A percentile compares a stretch with the other conserved stretches of the same genome.
Evolutionary conservation across 139 green algal genomes (phyloP).

Genomic region (Closterium sp.): DNA sequence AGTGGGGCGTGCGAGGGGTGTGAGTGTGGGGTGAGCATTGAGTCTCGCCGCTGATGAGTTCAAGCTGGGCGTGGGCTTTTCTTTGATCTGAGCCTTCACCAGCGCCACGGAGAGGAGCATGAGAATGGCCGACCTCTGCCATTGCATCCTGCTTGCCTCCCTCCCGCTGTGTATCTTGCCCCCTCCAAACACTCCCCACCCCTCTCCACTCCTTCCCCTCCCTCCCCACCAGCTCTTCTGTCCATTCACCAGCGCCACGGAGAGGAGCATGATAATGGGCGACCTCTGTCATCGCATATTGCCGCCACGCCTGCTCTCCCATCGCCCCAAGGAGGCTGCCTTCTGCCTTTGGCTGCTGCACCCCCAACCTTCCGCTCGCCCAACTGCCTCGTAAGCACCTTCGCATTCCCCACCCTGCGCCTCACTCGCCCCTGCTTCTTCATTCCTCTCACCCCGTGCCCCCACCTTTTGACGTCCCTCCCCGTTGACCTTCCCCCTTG

Average conservation of each 20-base stretch:
- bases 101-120: not conserved
- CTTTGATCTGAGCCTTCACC: not conserved
- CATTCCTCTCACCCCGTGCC: not conserved
- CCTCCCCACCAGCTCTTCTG: slow-evolving; percentile 34
- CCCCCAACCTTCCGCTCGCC: slow-evolving; percentile 30
- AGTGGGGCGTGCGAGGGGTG: no score
- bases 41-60: no score
- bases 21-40: no score
- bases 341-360: slow-evolving; percentile 53
- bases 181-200: no score
- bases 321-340: slow-evolving; percentile 34
- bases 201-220: not conserved
- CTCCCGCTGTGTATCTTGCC: not conserved
- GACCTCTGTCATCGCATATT: slow-evolving; percentile 45
- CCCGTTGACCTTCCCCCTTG: no score
- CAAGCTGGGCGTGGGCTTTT: no score
- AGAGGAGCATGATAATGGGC: slow-evolving; percentile 12
- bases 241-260: not conserved
- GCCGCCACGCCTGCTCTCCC: slow-evolving; percentile 35
- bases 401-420: no score
- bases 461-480: slow-evolving; percentile 24
- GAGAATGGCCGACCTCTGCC: slow-evolving; percentile 35
- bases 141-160: slow-evolving; percentile 28
- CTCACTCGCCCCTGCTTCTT: no score
- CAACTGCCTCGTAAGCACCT: not conserved